phyloP scores from a whole-genome alignment of 257 asterid species.

The Petrea volubilis region DNA sequence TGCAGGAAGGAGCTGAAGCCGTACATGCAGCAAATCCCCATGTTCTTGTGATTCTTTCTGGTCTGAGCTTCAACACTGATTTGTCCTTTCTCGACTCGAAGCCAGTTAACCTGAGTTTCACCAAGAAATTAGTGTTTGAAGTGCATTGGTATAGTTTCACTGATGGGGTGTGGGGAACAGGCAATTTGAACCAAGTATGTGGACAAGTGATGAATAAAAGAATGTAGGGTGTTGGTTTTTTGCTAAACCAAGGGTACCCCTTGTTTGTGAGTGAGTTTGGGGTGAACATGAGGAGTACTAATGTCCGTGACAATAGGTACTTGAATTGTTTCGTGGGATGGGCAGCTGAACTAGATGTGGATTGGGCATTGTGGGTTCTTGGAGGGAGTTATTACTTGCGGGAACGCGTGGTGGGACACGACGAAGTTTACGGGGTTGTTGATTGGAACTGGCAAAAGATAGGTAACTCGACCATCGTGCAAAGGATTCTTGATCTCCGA shows the following conservation, averaged over 20 bases:
- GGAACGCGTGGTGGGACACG: slow-evolving; percentile 61
- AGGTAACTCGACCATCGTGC: too few relatives aligned
- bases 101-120: too few relatives aligned
- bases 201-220: slow-evolving; percentile 50
- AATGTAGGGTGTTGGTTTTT: slow-evolving; percentile 51
- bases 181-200: slow-evolving; percentile 82
- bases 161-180: slow-evolving; percentile 44
- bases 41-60: too few relatives aligned
- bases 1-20: slow-evolving; percentile 68
- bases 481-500: too few relatives aligned
- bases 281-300: slow-evolving; percentile 69
- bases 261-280: slow-evolving; percentile 90
- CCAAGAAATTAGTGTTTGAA: slow-evolving; percentile 66
- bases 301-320: slow-evolving; percentile 83
- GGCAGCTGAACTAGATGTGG: slow-evolving; percentile 87
- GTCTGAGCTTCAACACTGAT: too few relatives aligned
- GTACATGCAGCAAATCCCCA: too few relatives aligned
- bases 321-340: slow-evolving; percentile 85
- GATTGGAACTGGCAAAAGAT: slow-evolving; percentile 93
- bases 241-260: slow-evolving; percentile 87
- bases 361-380: slow-evolving; percentile 96
- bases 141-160: slow-evolving; percentile 89
- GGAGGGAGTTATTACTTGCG: slow-evolving; percentile 79
- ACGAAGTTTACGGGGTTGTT: slow-evolving; percentile 77
- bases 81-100: too few relatives aligned